Percentiles rank a stretch among this genome's conserved stretches.
These are phyloP conservation scores for Alternaria brassicicola DNA, from an alignment of 2,329 filamentous ascomycete genomes.

Conservation along the genomic window DNA sequence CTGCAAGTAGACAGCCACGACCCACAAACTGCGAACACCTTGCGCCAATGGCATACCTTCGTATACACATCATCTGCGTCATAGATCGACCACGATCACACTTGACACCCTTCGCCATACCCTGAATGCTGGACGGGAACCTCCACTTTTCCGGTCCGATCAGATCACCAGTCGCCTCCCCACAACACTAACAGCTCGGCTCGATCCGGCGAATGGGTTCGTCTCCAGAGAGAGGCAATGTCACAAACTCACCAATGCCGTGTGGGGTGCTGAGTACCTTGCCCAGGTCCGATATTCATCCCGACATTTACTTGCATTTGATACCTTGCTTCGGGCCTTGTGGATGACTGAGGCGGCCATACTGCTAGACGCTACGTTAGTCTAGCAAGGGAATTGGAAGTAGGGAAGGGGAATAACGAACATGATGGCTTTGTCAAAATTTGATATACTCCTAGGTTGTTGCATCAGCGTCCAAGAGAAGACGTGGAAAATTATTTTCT, in stretches of 20 bases:
- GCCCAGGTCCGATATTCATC: neutral
- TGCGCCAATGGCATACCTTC: neutral
- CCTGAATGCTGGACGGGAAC: neutral
- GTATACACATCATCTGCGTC: neutral
- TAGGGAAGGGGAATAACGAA: neutral
- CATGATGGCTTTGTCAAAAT: slow-evolving; percentile 42
- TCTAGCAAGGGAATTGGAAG: neutral
- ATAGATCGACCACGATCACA: neutral
- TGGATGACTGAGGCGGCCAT: slow-evolving; percentile 22
- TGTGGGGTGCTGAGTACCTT: neutral
- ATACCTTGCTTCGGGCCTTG: neutral
- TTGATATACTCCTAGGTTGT: slow-evolving; percentile 41
- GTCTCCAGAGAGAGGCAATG: neutral
- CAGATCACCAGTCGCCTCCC: neutral
- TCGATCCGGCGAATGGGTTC: neutral
- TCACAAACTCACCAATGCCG: rapidly evolving
- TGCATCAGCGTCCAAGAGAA: slow-evolving; percentile 49
- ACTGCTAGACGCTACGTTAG: slow-evolving; percentile 18
- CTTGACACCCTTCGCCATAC: neutral
- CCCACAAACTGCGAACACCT: neutral
- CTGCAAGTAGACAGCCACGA: neutral
- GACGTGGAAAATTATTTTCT: slow-evolving; percentile 45
- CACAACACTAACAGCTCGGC: neutral
- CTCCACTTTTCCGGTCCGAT: neutral
- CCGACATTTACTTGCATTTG: neutral